These are phyloP conservation scores for Solanum ahanhuiri DNA, from an alignment of 257 asterid genomes.

Conservation along the genomic window DNA sequence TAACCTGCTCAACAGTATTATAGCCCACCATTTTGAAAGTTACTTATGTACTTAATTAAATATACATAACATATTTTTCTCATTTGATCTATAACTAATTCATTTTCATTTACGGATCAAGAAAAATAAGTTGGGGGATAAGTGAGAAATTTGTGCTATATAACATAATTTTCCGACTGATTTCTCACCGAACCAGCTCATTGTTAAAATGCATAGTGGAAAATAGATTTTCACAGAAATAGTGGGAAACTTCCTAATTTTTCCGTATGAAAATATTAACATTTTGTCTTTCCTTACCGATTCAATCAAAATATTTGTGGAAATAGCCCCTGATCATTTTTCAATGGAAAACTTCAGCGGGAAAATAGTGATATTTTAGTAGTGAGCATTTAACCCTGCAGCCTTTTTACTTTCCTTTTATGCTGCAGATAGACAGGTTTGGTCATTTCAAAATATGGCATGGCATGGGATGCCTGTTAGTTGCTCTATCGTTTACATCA, in stretches of 20 bases:
- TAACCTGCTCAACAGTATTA: not conserved
- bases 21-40: not conserved
- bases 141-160: not conserved
- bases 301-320: not conserved
- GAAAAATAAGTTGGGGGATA: not conserved
- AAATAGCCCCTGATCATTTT: no score
- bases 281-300: not conserved
- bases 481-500: constrained; percentile 77
- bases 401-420: not conserved
- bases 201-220: not conserved
- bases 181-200: not conserved
- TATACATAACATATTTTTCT: not conserved
- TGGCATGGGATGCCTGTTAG: constrained; percentile 59
- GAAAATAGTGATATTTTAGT: not conserved
- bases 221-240: no score
- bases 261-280: not conserved
- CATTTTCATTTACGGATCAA: not conserved
- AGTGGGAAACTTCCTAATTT: not conserved
- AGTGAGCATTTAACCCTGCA: not conserved
- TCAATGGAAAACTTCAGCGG: not conserved
- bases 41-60: not conserved
- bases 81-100: not conserved
- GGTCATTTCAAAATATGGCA: constrained; percentile 83
- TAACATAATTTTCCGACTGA: no score
- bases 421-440: constrained; percentile 66